These are phyloP conservation scores for Capronia americana DNA, from an alignment of 2,329 filamentous ascomycete genomes.

Conservation along the genomic window DNA sequence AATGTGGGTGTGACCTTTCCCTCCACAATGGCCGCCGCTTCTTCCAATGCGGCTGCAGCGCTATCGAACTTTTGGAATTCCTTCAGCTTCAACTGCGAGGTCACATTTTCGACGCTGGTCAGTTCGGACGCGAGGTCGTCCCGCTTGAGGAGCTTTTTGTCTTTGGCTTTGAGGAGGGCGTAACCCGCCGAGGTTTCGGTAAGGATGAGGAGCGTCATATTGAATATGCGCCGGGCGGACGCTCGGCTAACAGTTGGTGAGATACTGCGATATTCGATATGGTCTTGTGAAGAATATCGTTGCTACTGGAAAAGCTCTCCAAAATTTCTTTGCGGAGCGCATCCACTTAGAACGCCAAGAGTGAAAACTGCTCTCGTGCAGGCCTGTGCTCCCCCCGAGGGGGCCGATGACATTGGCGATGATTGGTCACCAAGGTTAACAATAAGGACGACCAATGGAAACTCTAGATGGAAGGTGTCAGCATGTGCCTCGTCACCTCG, in stretches of 20 bases:
- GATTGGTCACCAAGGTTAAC: too few relatives aligned
- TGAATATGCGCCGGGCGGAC: slow-evolving; percentile 43
- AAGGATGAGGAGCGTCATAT: slow-evolving; percentile 89
- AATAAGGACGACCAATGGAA: too few relatives aligned
- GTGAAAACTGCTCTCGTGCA: too few relatives aligned
- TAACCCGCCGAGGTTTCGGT: slow-evolving; percentile 96
- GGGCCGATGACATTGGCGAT: too few relatives aligned
- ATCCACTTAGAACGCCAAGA: slow-evolving; percentile 8
- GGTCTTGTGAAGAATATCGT: slow-evolving; percentile 9
- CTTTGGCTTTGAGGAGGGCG: slow-evolving; percentile 96
- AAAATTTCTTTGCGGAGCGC: slow-evolving; percentile 24
- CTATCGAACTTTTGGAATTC: slow-evolving; percentile 98
- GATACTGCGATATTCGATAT: slow-evolving; percentile 14
- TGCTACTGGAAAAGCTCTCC: slow-evolving; percentile 18
- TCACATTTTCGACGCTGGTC: slow-evolving; percentile 80
- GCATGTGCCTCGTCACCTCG: too few relatives aligned
- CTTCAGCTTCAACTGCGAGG: slow-evolving; percentile 90
- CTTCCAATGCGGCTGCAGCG: slow-evolving; percentile 85
- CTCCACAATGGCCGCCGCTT: slow-evolving; percentile 86
- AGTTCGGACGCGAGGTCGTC: slow-evolving; percentile 78
- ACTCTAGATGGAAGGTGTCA: too few relatives aligned
- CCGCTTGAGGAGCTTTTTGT: slow-evolving; percentile 96
- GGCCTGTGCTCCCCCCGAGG: too few relatives aligned
- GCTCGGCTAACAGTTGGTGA: slow-evolving; percentile 14
- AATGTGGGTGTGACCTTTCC: slow-evolving; percentile 94